Conservation (phyloP, 371 early-diverging fungal species). For the Catenaria anguillulae region DNA sequence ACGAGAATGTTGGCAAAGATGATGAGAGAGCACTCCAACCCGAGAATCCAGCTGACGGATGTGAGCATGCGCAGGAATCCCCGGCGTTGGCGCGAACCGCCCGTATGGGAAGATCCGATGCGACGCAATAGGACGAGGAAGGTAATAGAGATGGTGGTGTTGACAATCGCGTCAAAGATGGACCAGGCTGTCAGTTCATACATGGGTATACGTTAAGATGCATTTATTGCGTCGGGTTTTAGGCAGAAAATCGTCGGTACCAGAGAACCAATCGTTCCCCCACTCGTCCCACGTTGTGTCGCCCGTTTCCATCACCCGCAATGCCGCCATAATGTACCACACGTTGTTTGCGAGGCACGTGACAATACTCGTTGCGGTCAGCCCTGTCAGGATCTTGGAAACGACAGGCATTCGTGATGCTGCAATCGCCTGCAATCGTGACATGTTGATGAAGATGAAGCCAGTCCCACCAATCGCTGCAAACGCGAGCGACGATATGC, state of each 20-base stretch:
- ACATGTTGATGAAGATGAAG: background rate
- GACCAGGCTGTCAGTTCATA: background rate
- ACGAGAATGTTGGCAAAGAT: background rate
- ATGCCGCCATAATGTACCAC: background rate
- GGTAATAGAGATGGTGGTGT: background rate
- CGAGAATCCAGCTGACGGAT: background rate
- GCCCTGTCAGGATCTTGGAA: too few relatives aligned
- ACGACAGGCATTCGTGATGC: too few relatives aligned
- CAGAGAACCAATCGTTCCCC: too few relatives aligned
- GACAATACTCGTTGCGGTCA: too few relatives aligned
- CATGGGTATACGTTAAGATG: too few relatives aligned
- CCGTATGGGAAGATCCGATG: background rate
- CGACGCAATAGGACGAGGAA: background rate
- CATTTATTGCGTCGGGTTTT: too few relatives aligned
- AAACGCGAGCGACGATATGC: background rate
- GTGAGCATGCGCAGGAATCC: background rate
- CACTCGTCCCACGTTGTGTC: too few relatives aligned
- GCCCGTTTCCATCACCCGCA: too few relatives aligned
- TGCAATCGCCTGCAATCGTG: background rate
- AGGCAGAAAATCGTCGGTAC: too few relatives aligned
- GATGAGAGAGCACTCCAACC: background rate
- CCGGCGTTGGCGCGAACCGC: background rate
- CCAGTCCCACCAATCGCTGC: background rate
- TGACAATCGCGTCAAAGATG: background rate
- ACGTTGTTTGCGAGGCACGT: background rate